phyloP scores from a whole-genome alignment of 2,329 filamentous ascomycete genomes.

The Cryoendolithus antarcticus region DNA sequence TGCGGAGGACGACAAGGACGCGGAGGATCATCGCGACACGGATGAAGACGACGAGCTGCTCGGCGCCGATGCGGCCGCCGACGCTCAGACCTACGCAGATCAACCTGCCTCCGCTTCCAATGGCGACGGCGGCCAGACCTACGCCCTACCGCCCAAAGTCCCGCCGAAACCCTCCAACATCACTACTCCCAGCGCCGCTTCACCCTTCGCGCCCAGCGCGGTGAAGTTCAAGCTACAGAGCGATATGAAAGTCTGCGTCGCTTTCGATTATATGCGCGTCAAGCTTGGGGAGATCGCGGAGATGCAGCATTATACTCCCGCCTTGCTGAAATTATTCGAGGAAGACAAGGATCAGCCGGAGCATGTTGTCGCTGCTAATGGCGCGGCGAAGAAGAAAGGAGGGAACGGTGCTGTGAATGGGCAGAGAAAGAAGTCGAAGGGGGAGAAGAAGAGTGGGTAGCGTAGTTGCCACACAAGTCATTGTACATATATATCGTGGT shows the following conservation, averaged over 20 bases:
- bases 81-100: slow-evolving; percentile 9
- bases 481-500: slow-evolving; percentile 7
- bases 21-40: slow-evolving; percentile 1
- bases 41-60: slow-evolving; percentile 1
- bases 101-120: slow-evolving; percentile 5
- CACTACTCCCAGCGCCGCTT: slow-evolving; percentile 1
- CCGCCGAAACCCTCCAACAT: neutral
- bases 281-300: slow-evolving; percentile 57
- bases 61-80: slow-evolving; percentile 3
- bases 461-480: slow-evolving; percentile 2
- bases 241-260: slow-evolving; percentile 56
- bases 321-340: slow-evolving; percentile 45
- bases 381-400: slow-evolving; percentile 2
- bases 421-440: neutral
- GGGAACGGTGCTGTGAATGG: slow-evolving; percentile 1
- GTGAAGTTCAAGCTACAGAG: slow-evolving; percentile 28
- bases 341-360: slow-evolving; percentile 15
- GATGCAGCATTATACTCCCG: slow-evolving; percentile 50
- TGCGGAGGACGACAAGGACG: slow-evolving; percentile 5
- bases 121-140: slow-evolving; percentile 6
- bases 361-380: neutral
- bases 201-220: slow-evolving; percentile 8
- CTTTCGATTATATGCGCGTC: slow-evolving; percentile 69
- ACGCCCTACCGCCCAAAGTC: slow-evolving; percentile 11
- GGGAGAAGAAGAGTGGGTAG: slow-evolving; percentile 1